Conservation (phyloP, 1,284 basidiomycete genomes). For the Rugosomyces carneus region DNA sequence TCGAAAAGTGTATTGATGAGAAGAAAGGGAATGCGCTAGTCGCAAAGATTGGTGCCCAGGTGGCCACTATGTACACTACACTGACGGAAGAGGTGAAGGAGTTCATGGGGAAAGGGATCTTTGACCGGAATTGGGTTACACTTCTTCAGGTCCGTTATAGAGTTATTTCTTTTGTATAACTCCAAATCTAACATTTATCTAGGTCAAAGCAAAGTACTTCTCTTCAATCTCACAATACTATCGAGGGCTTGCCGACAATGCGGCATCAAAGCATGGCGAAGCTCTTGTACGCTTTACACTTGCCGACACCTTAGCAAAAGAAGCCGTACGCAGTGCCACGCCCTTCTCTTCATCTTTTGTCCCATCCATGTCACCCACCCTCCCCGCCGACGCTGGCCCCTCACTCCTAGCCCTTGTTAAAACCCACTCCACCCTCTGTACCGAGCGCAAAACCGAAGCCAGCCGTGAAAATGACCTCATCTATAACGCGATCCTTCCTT, state of each 20-base stretch:
- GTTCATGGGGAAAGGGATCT: conserved; percentile 91
- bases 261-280: conserved; percentile 80
- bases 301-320: conserved; percentile 81
- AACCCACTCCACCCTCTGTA: conserved; percentile 72
- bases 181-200: conserved; percentile 4
- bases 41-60: conserved; percentile 82
- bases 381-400: conserved; percentile 83
- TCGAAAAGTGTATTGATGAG: conserved; percentile 91
- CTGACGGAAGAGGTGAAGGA: conserved; percentile 91
- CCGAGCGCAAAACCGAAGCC: conserved; percentile 73
- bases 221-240: conserved; percentile 85
- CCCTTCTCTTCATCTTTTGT: conserved; percentile 74
- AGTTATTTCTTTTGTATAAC: background rate
- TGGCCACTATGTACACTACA: conserved; percentile 73
- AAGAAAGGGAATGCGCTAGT: conserved; percentile 81
- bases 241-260: conserved; percentile 74
- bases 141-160: conserved; percentile 61
- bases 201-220: conserved; percentile 92
- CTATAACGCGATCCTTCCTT: conserved; percentile 91
- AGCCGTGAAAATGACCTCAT: conserved; percentile 95
- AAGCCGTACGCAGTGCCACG: conserved; percentile 67
- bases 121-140: conserved; percentile 93
- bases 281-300: conserved; percentile 78
- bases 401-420: conserved; percentile 81
- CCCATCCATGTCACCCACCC: conserved; percentile 68